Evolutionary conservation across 805 yeast genomes (phyloP), one percentile per base, ranked within the genome.

Genomic region (Isabelozyma rhagii): DNA sequence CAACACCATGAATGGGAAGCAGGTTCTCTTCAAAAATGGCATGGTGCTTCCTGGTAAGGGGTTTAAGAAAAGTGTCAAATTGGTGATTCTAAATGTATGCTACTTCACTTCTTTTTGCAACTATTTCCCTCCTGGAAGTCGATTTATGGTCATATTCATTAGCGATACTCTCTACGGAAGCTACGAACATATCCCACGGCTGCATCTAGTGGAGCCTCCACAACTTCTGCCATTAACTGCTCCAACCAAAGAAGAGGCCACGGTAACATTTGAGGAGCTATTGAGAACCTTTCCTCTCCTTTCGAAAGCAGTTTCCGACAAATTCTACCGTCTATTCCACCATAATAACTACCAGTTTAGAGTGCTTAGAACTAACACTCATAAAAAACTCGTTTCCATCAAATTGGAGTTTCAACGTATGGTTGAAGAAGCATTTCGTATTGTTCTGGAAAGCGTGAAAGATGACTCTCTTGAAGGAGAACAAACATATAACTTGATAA

Each of bases 21-120:
- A 81, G 47, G 64, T 87, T 0, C 63, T 78, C 1, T 66, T 87
- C 28, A 80, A 80, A 57, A 83, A 82, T 50, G 84, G 82, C 18
- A 55, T 64, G 44, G 58, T 88, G 0, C 71, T 76, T 53, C 78
- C 88, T 0, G 81, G 82, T 0, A 80, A 77, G 52, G 90, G 89
- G 0, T 86, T 81, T 67, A 76, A 70, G 52, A 61, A 62, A 44
- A 71, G 79, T 41, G 63, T 77, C 41, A 67, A 71, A 41, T 63
- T 79, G 15, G 69, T 64, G 47, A 78, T 88, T 7, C 29, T 71
- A 2, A 62, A 69, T 5, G 73, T 79, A 36, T 77, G 72, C 36
- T 72, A 84, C 39, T 74, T 85, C 55, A 64, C 69, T 10, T 78
- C 81, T 14, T 85, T 83, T 58, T 78, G 83, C 48, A 80, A 79